Base-by-base conservation (phyloP, 805 yeast species). In the Komagataella populi region DNA sequence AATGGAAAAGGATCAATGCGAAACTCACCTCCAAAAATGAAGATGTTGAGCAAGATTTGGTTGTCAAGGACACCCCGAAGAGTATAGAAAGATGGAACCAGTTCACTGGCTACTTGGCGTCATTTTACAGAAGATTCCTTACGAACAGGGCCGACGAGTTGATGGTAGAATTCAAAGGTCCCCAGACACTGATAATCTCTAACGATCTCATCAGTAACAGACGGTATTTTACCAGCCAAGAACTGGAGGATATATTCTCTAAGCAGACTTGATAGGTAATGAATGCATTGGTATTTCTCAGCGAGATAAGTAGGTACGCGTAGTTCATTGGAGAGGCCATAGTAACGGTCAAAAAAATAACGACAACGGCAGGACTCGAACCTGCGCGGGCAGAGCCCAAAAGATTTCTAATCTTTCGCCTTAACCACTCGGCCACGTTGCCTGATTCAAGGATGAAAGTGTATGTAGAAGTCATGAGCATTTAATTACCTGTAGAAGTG, bases 361-460 rank as follows among this genome's bases (percentile, higher is more conserved):
- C 52, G 52, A 50, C 52, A 48, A 47, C 52, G 39, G 52, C 52
- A 50, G 52, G 52, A 50, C 50, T 50, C 52, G 52, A 50, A 50
- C 52, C 52, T 50, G 52, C 52, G 52, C 52, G 52, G 52, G 52
- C 48, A 50, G 36, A 50, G 47, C 52, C 52, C 52, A 50, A 50
- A 50, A 72, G 77, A 73, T 73, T 71, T 70, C 76, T 70, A 71
- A 72, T 76, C 80, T 74, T 74, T 74, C 80, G 78, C 80, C 80
- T 76, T 75, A 75, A 76, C 80, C 80, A 71, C 80, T 76, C 80
- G 80, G 80, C 78, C 80, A 76, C 59, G 63, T 60, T 63, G 66
- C 66, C 67, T 52, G 4, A n/a, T 30, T 12, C 39, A 30, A 30
- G n/a, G 5, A 10, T 8, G 10, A 2, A 30, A 30, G 39, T 30